phyloP scores from a whole-genome alignment of 2,329 filamentous ascomycete genomes.

The Ophiostoma pallidulum region DNA sequence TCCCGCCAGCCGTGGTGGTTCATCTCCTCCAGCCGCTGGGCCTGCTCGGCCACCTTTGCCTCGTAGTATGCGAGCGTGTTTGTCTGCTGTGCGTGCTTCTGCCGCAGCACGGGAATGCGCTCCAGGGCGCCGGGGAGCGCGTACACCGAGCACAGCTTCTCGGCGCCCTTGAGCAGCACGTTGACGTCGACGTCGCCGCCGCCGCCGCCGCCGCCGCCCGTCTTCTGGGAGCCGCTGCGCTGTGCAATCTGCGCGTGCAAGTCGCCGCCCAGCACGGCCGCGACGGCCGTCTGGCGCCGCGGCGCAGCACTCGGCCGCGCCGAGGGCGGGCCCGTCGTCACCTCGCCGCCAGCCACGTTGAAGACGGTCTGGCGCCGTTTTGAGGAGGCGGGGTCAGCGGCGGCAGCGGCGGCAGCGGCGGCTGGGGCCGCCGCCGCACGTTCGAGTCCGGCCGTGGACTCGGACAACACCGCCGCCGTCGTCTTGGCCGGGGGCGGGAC shows the following conservation, averaged over 20 bases:
- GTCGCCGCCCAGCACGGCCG: slow-evolving; percentile 78
- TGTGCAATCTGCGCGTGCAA: slow-evolving; percentile 71
- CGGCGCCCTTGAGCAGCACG: slow-evolving; percentile 71
- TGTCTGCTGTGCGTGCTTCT: slow-evolving; percentile 59
- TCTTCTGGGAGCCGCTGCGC: slow-evolving; percentile 24
- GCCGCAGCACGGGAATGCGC: slow-evolving; percentile 62
- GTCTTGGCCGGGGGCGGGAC: slow-evolving; percentile 56
- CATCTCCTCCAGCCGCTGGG: slow-evolving; percentile 61
- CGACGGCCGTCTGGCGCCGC: slow-evolving; percentile 74
- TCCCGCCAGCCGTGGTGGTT: slow-evolving; percentile 56
- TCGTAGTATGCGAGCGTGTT: slow-evolving; percentile 76
- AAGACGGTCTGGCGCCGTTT: slow-evolving; percentile 54
- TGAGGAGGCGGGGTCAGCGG: slow-evolving; percentile 35
- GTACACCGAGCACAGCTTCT: slow-evolving; percentile 85
- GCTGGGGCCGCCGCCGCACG: neutral
- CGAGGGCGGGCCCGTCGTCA: slow-evolving; percentile 46
- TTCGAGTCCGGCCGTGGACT: neutral
- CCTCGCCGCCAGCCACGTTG: slow-evolving; percentile 54
- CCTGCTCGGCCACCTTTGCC: slow-evolving; percentile 66
- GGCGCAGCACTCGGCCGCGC: slow-evolving; percentile 33
- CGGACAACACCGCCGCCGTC: too few relatives aligned
- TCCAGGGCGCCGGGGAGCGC: slow-evolving; percentile 70
- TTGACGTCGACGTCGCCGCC: slow-evolving; percentile 73
- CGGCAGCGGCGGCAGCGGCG: slow-evolving; percentile 24
- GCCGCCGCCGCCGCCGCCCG: slow-evolving; percentile 34